Conservation (phyloP, 129 eudicot species). For the Lactuca sativa region DNA sequence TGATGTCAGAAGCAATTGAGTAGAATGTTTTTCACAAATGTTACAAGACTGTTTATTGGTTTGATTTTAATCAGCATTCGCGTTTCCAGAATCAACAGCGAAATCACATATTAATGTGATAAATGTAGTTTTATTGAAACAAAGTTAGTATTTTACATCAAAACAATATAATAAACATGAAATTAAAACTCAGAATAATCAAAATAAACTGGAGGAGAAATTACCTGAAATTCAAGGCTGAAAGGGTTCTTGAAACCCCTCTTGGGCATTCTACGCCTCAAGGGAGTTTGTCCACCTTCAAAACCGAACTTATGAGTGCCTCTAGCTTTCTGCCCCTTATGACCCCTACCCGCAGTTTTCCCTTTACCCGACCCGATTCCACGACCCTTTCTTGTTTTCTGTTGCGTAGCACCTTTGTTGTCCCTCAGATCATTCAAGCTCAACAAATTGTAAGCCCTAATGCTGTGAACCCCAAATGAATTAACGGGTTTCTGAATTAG, state of each 20-base stretch:
- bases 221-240: conserved; percentile 91
- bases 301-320: conserved; percentile 89
- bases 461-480: conserved; percentile 11
- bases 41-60: no score
- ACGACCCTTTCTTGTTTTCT: conserved; percentile 92
- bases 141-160: not conserved
- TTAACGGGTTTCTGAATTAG: conserved; percentile 15
- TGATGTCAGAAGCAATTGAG: no score
- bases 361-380: conserved; percentile 99
- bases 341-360: conserved; percentile 96
- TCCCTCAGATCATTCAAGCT: conserved; percentile 84
- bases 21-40: no score
- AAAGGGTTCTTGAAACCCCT: conserved; percentile 94
- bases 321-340: conserved; percentile 97
- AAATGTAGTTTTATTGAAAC: no score
- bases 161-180: not conserved
- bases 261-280: conserved; percentile 84
- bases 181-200: not conserved
- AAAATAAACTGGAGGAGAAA: not conserved
- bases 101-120: no score
- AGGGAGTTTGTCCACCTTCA: conserved; percentile 98
- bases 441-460: conserved; percentile 61
- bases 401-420: conserved; percentile 75
- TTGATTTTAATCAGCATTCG: no score
- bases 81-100: no score